phyloP scores from a whole-genome alignment of 768 basidiomycete genomes.

The Clitopilus passeckerianus region DNA sequence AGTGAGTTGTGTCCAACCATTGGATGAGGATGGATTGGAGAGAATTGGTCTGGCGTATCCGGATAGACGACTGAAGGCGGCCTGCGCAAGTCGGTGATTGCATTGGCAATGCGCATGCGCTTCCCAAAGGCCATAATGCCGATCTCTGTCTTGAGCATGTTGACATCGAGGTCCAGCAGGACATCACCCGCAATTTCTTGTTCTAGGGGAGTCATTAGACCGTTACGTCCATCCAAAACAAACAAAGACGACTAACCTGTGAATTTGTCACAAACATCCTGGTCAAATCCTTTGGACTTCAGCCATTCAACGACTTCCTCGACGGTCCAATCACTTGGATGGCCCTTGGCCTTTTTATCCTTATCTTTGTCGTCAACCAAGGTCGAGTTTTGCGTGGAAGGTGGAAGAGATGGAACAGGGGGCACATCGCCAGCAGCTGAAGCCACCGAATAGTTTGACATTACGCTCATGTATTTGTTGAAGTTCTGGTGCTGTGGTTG shows the following conservation, averaged over 20 bases:
- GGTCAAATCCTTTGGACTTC: slow-evolving; percentile 77
- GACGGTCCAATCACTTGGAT: slow-evolving; percentile 77
- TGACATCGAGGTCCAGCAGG: slow-evolving; percentile 88
- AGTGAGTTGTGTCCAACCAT: slow-evolving; percentile 15
- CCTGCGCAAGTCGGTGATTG: slow-evolving; percentile 81
- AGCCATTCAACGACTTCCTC: slow-evolving; percentile 92
- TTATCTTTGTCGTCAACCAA: slow-evolving; percentile 12
- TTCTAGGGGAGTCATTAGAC: slow-evolving; percentile 42
- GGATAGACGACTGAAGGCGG: slow-evolving; percentile 61
- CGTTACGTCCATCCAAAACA: not conserved
- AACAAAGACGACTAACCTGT: slow-evolving; percentile 48
- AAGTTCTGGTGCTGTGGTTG: slow-evolving; percentile 20
- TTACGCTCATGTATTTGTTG: slow-evolving; percentile 35
- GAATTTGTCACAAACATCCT: slow-evolving; percentile 80
- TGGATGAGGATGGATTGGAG: slow-evolving; percentile 23
- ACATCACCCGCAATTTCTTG: slow-evolving; percentile 99
- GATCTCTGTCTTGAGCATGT: slow-evolving; percentile 88
- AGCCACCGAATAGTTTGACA: slow-evolving; percentile 8
- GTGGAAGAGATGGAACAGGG: slow-evolving; percentile 8
- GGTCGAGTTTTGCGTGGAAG: slow-evolving; percentile 12
- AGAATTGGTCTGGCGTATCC: slow-evolving; percentile 33
- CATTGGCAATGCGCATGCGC: slow-evolving; percentile 88
- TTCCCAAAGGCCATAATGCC: slow-evolving; percentile 94
- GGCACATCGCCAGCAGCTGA: slow-evolving; percentile 2
- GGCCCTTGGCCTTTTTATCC: slow-evolving; percentile 28